Conservation (phyloP, 2,329 filamentous ascomycete genomes). For the Aspergillus caelatus region DNA sequence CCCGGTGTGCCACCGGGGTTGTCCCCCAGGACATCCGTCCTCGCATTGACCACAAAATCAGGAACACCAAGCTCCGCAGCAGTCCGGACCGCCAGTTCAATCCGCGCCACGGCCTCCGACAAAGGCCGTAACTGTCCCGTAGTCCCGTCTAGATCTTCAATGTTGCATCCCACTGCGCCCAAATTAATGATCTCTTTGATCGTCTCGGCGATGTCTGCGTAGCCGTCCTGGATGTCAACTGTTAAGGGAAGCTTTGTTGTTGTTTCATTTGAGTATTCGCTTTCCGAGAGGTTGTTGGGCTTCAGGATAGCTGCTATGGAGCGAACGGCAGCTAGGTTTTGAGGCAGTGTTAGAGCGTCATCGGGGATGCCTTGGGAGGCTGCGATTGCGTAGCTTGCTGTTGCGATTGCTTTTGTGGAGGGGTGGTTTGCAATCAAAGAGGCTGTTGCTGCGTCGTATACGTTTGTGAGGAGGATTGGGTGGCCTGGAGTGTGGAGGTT, state of each 20-base stretch:
- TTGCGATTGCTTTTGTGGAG: conserved; percentile 49
- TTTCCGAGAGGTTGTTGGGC: conserved; percentile 30
- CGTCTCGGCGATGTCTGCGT: conserved; percentile 47
- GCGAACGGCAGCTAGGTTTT: conserved; percentile 54
- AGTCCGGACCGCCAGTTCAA: conserved; percentile 38
- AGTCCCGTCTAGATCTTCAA: conserved; percentile 56
- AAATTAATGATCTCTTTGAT: conserved; percentile 51
- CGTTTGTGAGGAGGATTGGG: conserved; percentile 59
- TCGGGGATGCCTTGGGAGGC: conserved; percentile 50
- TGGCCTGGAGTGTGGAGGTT: conserved; percentile 54
- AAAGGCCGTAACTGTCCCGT: conserved; percentile 41
- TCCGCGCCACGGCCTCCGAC: conserved; percentile 53
- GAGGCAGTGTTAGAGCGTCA: conserved; percentile 53
- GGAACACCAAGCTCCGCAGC: conserved; percentile 52
- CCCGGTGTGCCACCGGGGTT: conserved; percentile 27
- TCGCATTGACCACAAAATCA: conserved; percentile 61
- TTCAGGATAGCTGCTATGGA: conserved; percentile 52
- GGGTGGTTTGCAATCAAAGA: conserved; percentile 44
- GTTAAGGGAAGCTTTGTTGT: conserved; percentile 42
- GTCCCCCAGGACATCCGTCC: conserved; percentile 53
- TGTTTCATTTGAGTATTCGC: background rate
- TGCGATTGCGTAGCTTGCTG: conserved; percentile 57
- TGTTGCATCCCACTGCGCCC: conserved; percentile 61
- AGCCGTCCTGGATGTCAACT: conserved; percentile 65
- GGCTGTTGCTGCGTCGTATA: conserved; percentile 58